Conservation (phyloP, 1,284 basidiomycete species). For the Cutaneotrichosporon daszewskae region DNA sequence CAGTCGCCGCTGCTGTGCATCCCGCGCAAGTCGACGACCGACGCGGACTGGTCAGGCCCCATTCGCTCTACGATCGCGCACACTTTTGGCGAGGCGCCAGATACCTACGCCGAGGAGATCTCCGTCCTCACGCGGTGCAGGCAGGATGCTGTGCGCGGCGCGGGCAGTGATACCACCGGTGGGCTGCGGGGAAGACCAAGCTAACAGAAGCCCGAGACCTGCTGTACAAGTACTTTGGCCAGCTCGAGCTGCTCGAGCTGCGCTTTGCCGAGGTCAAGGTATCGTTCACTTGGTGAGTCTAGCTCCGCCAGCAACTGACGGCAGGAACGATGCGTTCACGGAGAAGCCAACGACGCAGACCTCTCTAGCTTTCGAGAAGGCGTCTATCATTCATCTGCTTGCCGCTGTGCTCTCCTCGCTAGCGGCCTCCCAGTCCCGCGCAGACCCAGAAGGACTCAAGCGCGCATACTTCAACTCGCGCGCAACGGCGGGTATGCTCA, state of each 20-base stretch:
- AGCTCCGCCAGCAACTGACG: neutral
- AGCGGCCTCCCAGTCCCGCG: conserved; percentile 64
- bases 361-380: conserved; percentile 96
- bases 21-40: conserved; percentile 54
- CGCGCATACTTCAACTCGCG: conserved; percentile 88
- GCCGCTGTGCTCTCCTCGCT: conserved; percentile 88
- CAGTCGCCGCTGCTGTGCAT: conserved; percentile 51
- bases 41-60: conserved; percentile 83
- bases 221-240: conserved; percentile 98
- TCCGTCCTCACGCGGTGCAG: conserved; percentile 77
- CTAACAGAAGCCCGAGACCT: conserved; percentile 69
- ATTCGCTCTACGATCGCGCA: conserved; percentile 80
- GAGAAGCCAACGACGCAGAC: conserved; percentile 88
- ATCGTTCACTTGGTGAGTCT: conserved; percentile 74
- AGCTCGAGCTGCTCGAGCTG: conserved; percentile 93
- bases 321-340: conserved; percentile 87
- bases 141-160: conserved; percentile 90
- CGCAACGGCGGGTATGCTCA: conserved; percentile 93
- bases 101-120: conserved; percentile 78
- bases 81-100: conserved; percentile 89
- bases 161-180: conserved; percentile 90
- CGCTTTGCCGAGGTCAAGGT: conserved; percentile 95
- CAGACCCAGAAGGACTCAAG: conserved; percentile 82
- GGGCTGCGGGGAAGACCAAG: conserved; percentile 23
- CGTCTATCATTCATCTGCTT: conserved; percentile 95